Evolutionary conservation across 2,329 filamentous ascomycete species (phyloP), one percentile per base, ranked within the genome.

Genomic region (Phialophora macrospora): DNA sequence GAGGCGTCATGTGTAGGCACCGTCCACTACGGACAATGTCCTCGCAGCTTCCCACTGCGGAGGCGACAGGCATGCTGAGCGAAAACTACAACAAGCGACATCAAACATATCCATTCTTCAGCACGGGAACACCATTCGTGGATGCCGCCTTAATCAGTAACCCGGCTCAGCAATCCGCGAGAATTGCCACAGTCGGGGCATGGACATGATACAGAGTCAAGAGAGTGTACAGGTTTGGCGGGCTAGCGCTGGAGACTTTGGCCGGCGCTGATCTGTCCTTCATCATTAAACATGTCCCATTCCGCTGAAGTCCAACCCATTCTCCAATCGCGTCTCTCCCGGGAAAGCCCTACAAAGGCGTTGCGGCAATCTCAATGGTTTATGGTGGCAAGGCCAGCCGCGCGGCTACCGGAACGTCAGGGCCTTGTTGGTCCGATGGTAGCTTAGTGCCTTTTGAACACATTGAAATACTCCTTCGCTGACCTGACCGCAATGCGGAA

Each of bases 371-470:
- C 17, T 44, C 38, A 44, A 44, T 44, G n/a, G 38, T n/a, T 44
- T n/a, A n/a, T 8, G 38, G 17, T 44, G 38, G 38, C 38, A 44
- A 44, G 38, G 14, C 38, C 38, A 44, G 17, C 38, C 38, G 38
- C 38, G 38, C 38, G 17, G 17, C 5, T 44, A 44, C 38, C n/a
- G 38, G 38, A 44, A 61, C 49, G 32, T 48, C 56, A 59, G 56
- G 34, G 34, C 55, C 55, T 59, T 59, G 38, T 59, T 48, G 48
- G 55, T 38, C 56, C 32, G 55, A 46, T 46, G 55, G 14, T 58
- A 26, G 34, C 32, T 58, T 58, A 44, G 55, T 58, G 32, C 38
- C 17, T 44, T 44, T 44, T n/a, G 17, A 17, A 44, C 38, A 44
- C 38, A 44, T 44, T 44, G 38, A 44, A 41, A 44, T n/a, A 44